Percentiles rank a stretch among this genome's conserved stretches.
Conservation (phyloP, 352 stramenopile genomes). For the Aphanomyces astaci region DNA sequence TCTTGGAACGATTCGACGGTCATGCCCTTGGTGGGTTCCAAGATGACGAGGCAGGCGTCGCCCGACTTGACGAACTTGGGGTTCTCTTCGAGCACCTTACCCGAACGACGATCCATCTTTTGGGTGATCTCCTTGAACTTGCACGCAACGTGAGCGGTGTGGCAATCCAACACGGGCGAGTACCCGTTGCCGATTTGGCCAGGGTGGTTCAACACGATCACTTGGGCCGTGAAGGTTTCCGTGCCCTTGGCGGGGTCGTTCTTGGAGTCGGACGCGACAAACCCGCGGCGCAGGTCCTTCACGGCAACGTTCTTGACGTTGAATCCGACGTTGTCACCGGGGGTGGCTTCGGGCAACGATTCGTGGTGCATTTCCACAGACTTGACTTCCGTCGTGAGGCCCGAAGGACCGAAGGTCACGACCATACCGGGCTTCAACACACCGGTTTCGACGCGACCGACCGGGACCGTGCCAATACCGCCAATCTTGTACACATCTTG, state of each 20-base stretch:
- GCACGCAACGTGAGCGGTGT: conserved; percentile 95
- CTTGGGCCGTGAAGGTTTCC: conserved; percentile 90
- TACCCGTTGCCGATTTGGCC: conserved; percentile 91
- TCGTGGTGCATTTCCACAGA: conserved; percentile 97
- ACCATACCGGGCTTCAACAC: conserved; percentile 92
- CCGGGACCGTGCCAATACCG: conserved; percentile 94
- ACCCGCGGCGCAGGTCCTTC: conserved; percentile 91
- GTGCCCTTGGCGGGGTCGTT: conserved; percentile 84
- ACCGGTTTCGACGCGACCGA: conserved; percentile 96
- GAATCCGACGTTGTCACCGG: conserved; percentile 96
- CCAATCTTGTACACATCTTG: conserved; percentile 98
- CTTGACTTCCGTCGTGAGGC: conserved; percentile 89
- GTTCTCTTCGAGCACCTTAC: conserved; percentile 90
- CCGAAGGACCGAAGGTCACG: conserved; percentile 85
- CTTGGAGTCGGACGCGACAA: conserved; percentile 90
- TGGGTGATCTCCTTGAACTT: conserved; percentile 91
- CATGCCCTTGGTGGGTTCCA: conserved; percentile 91
- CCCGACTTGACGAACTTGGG: conserved; percentile 93
- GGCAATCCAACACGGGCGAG: conserved; percentile 94
- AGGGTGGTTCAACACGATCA: conserved; percentile 95
- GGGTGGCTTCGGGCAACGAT: conserved; percentile 82
- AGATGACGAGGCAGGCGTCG: conserved; percentile 93
- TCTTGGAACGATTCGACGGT: conserved; percentile 95
- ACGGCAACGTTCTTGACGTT: conserved; percentile 95
- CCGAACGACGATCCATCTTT: conserved; percentile 95